Conservation (phyloP, 108 stramenopile species). For the Cyclotella baltica region DNA sequence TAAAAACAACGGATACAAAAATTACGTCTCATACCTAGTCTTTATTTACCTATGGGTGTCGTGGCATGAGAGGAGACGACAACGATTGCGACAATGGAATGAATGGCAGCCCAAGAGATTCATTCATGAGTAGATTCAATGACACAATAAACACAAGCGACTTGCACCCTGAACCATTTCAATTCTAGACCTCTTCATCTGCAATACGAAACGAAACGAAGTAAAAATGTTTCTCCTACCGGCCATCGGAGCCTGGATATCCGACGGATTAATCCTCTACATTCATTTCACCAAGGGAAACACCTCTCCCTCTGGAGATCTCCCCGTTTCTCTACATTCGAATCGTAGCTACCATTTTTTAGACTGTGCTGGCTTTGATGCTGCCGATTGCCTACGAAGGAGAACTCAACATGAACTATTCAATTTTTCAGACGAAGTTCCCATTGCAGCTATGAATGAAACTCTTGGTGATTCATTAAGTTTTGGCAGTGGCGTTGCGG, state of each 20-base stretch:
- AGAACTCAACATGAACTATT: background rate
- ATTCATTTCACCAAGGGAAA: slow-evolving; percentile 37
- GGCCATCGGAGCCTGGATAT: slow-evolving; percentile 63
- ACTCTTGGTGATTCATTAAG: background rate
- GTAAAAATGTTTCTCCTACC: slow-evolving; percentile 67
- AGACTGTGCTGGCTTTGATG: background rate
- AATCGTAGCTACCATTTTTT: background rate
- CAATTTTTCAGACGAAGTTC: background rate
- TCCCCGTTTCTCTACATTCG: background rate
- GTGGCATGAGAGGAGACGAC: no score
- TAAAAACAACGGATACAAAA: no score
- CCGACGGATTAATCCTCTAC: slow-evolving; percentile 62
- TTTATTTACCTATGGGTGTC: no score
- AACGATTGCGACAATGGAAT: no score
- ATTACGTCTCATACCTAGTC: no score
- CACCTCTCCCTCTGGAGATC: background rate
- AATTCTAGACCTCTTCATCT: no score
- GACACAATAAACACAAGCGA: no score
- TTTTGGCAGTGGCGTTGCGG: background rate
- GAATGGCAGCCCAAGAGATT: no score
- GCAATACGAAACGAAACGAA: no score
- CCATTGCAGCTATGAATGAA: background rate
- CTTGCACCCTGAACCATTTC: no score
- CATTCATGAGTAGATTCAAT: no score
- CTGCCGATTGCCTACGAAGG: background rate